Base-by-base conservation (phyloP, 495 filamentous ascomycete species). In the Geoglossum glabrum region DNA sequence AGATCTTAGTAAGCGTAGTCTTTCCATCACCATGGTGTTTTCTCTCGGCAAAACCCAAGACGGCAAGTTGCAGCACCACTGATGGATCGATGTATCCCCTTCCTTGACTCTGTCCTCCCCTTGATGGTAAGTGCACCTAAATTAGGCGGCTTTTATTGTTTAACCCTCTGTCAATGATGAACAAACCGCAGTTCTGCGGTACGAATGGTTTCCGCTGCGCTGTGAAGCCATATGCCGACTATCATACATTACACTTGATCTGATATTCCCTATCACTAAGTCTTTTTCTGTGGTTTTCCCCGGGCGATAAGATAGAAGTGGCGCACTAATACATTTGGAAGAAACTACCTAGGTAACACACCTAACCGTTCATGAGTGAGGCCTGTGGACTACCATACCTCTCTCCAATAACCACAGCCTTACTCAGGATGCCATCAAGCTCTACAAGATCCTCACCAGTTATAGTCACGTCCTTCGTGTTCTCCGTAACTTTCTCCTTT, bases 171-270 rank as follows among this genome's bases (percentile, higher is more conserved):
- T 19, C n/a, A 2, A 70, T 74, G 75, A 78, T 72, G 69, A 72
- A 59, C 63, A 59, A 66, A 60, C 61, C 62, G 72, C 74, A 77
- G 70, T 77, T 78, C 75, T 78, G 75, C 76, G 77, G 77, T 76
- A 60, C 73, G 55, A 73, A 78, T 70, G 74, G 66, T 71, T 73
- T 72, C 73, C 71, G 46, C 55, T 56, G 31, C 49, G 57, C 59
- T 66, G 68, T 70, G 73, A 72, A 72, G 70, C 69, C 72, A 70
- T 49, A 61, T 71, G 75, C 74, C 70, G 75, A 78, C 69, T 54
- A 63, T 61, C 68, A 72, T 57, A 64, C 58, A 36, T 72, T 78
- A 77, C 75, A 77, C 74, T 77, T 76, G 74, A 78, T 69, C 75
- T 78, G 74, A 78, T 21, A 15, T 54, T 57, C 31, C n/a, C n/a